Percentiles rank a stretch among this genome's conserved stretches.
phyloP scores from a whole-genome alignment of 1,284 basidiomycete genomes.

The Papiliotrema fonsecae region DNA sequence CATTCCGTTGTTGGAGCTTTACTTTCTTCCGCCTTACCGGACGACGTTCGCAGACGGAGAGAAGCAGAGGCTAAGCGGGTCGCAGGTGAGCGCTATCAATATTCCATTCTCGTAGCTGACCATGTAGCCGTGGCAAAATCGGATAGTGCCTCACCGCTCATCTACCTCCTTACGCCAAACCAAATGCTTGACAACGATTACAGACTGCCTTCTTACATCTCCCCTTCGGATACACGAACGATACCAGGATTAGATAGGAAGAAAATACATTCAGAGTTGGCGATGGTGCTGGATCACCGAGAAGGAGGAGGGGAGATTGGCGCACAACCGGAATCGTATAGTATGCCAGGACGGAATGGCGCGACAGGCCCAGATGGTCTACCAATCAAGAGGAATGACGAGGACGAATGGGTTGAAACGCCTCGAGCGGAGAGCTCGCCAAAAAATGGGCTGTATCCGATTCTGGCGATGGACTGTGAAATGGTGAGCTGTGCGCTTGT shows the following conservation, averaged over 20 bases:
- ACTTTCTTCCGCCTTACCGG: constrained; percentile 71
- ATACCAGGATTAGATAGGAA: constrained; percentile 25
- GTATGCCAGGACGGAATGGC: background rate
- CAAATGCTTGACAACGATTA: constrained; percentile 91
- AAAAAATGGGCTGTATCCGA: constrained; percentile 30
- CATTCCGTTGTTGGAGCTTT: constrained; percentile 77
- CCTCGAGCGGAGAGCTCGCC: constrained; percentile 50
- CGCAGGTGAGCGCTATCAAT: constrained; percentile 18
- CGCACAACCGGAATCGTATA: background rate
- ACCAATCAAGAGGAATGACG: constrained; percentile 33
- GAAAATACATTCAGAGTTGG: constrained; percentile 5
- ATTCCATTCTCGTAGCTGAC: constrained; percentile 2
- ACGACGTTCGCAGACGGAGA: constrained; percentile 63
- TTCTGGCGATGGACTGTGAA: constrained; percentile 74
- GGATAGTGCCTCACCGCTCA: constrained; percentile 50
- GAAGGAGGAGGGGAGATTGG: background rate
- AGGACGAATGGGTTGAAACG: constrained; percentile 61
- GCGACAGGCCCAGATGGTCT: constrained; percentile 1
- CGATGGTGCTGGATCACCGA: constrained; percentile 3
- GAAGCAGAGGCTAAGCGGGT: constrained; percentile 48
- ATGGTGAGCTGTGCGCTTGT: constrained; percentile 59
- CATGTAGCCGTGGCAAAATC: constrained; percentile 12
- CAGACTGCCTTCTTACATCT: constrained; percentile 71
- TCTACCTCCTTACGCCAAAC: constrained; percentile 68
- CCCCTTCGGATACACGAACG: constrained; percentile 30